Conservation (phyloP, 345 rosid genomes). For the Populus pruinosa region DNA sequence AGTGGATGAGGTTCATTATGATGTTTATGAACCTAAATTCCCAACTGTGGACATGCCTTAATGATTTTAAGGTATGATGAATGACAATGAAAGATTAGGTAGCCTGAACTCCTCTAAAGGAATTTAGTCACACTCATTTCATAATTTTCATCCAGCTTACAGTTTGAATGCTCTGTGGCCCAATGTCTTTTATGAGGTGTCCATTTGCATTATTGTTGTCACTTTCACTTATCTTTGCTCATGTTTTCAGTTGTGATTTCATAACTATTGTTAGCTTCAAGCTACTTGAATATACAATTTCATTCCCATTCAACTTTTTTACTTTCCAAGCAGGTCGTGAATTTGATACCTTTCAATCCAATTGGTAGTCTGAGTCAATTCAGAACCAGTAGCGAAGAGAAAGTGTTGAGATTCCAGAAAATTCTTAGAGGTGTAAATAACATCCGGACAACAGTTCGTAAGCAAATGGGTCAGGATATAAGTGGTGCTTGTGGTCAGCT, state of each 20-base stretch:
- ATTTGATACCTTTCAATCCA: constrained; percentile 91
- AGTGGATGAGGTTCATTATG: no score
- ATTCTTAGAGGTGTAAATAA: constrained; percentile 64
- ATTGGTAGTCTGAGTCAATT: constrained; percentile 69
- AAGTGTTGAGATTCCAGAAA: constrained; percentile 72
- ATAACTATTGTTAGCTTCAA: neutral
- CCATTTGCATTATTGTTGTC: neutral
- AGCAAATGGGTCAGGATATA: constrained; percentile 91
- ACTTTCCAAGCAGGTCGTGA: constrained; percentile 61
- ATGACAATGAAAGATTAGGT: no score
- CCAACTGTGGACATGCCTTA: no score
- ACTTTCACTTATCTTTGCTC: no score
- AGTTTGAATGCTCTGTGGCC: neutral
- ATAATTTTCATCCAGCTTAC: no score
- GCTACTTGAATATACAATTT: neutral
- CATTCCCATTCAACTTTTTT: constrained; percentile 12
- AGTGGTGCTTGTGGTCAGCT: constrained; percentile 97
- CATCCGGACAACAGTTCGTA: constrained; percentile 81
- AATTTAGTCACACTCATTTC: no score
- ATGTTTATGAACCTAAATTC: no score
- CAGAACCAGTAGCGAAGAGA: constrained; percentile 51
- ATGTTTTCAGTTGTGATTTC: neutral
- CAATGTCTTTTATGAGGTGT: neutral
- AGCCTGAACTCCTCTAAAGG: neutral
- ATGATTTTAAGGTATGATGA: no score